These are phyloP conservation scores for Naematelia aurantialba DNA, from an alignment of 768 basidiomycete genomes.

Conservation along the genomic window DNA sequence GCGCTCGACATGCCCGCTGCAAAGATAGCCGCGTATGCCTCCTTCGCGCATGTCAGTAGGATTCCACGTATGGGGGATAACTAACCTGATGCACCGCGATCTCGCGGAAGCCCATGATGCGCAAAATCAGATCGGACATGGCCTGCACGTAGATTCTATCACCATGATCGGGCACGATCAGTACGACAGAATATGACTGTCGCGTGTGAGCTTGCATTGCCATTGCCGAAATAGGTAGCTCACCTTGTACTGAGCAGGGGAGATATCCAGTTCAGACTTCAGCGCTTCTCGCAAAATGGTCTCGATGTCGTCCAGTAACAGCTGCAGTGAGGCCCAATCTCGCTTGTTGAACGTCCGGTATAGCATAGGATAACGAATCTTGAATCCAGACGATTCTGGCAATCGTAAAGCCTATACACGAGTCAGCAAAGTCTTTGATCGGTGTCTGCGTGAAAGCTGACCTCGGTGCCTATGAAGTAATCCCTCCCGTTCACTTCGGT, in stretches of 20 bases:
- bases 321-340: constrained; percentile 63
- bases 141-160: constrained; percentile 79
- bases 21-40: constrained; percentile 87
- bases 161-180: constrained; percentile 89
- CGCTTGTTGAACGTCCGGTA: constrained; percentile 76
- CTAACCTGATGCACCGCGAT: constrained; percentile 83
- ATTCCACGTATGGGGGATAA: neutral
- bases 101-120: constrained; percentile 86
- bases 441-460: constrained; percentile 8
- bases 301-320: constrained; percentile 73
- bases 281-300: constrained; percentile 63
- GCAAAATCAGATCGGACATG: constrained; percentile 66
- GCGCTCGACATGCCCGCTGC: constrained; percentile 92
- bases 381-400: constrained; percentile 65
- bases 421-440: constrained; percentile 7
- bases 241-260: constrained; percentile 32
- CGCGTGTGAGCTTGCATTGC: neutral
- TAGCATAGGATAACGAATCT: constrained; percentile 75
- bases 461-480: constrained; percentile 33
- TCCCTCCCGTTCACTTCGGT: constrained; percentile 62
- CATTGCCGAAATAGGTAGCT: constrained; percentile 9
- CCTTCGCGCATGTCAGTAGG: constrained; percentile 54
- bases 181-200: constrained; percentile 78
- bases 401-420: constrained; percentile 32
- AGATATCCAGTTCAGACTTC: constrained; percentile 26